phyloP scores from a whole-genome alignment of 1,284 basidiomycete species.

The Tilletiaria anomala region DNA sequence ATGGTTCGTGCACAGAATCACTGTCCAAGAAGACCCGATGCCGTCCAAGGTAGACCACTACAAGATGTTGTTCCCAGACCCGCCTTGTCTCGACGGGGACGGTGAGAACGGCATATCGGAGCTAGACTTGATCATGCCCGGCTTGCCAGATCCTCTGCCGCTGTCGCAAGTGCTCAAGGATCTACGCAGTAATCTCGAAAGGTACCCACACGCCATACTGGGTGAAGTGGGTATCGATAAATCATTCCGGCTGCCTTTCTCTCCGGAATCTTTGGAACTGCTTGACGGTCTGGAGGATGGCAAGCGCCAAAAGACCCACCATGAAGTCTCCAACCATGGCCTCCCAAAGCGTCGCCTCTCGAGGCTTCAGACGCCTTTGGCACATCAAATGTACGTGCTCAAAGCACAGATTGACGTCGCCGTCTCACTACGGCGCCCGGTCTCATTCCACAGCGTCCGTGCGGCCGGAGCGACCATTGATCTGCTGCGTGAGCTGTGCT shows the following conservation, averaged over 20 bases:
- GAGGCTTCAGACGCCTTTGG: conserved; percentile 25
- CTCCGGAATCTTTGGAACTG: too few species aligned
- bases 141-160: conserved; percentile 20
- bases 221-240: conserved; percentile 34
- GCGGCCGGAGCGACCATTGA: conserved; percentile 20
- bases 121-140: conserved; percentile 10
- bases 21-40: conserved; percentile 10
- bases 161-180: conserved; percentile 9
- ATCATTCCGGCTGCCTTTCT: conserved; percentile 22
- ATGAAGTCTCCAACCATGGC: too few species aligned
- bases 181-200: conserved; percentile 11
- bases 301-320: conserved; percentile 1
- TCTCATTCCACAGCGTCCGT: conserved; percentile 33
- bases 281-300: too few species aligned
- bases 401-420: conserved; percentile 24
- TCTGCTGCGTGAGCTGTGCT: too few species aligned
- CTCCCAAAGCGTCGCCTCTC: too few species aligned
- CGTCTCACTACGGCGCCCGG: conserved; percentile 13
- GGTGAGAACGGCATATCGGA: conserved; percentile 6
- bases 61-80: conserved; percentile 6
- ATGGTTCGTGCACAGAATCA: conserved; percentile 27
- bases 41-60: conserved; percentile 17
- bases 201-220: conserved; percentile 19
- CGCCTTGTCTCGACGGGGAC: background rate
- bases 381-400: conserved; percentile 24